phyloP scores from a whole-genome alignment of 331 rosid genomes.

The Pyrus hybrid region DNA sequence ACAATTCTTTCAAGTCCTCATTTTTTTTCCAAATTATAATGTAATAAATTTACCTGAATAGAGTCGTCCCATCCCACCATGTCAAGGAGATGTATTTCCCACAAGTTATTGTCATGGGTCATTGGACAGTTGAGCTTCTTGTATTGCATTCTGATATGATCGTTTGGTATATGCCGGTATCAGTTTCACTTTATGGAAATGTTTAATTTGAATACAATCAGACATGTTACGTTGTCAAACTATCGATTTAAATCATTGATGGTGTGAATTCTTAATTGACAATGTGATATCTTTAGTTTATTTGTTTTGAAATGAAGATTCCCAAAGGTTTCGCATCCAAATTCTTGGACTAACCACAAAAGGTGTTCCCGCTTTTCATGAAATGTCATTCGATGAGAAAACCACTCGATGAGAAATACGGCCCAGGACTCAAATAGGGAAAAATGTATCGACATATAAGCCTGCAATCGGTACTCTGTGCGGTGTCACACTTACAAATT shows the following conservation, averaged over 20 bases:
- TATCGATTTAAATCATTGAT: neutral
- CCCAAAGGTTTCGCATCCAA: neutral
- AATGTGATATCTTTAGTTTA: too few species aligned
- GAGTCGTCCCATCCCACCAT: neutral
- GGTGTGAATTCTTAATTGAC: neutral
- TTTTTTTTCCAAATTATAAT: neutral
- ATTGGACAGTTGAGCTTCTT: neutral
- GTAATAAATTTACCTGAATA: neutral
- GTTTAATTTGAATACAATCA: neutral
- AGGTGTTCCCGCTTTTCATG: neutral
- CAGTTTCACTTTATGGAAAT: neutral
- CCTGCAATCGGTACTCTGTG: neutral
- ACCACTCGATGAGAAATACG: too few species aligned
- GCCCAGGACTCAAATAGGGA: too few species aligned
- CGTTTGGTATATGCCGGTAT: neutral
- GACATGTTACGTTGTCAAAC: neutral
- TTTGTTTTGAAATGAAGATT: neutral
- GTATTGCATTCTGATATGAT: too few species aligned
- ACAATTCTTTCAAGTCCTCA: neutral
- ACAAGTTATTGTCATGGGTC: neutral
- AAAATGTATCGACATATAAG: too few species aligned
- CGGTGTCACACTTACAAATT: neutral
- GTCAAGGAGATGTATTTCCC: neutral
- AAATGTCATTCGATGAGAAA: too few species aligned
- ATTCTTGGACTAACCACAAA: neutral